Conservation (phyloP, 306 rosid species). For the Fagus sylvatica region DNA sequence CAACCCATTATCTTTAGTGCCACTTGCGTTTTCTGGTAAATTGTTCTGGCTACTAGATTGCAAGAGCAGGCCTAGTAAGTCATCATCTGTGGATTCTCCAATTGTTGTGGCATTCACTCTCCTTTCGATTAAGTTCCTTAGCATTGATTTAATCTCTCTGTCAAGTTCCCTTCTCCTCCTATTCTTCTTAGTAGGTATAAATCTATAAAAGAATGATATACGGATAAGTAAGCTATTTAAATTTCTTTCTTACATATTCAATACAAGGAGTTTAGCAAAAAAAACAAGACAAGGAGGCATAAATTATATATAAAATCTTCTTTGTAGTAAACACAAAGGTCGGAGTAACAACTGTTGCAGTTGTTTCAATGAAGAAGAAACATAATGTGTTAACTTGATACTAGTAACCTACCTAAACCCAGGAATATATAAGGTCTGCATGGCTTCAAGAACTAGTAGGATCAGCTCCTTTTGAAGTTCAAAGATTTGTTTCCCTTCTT, state of each 20-base stretch:
- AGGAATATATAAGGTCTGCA: slow-evolving; percentile 45
- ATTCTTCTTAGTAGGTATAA: slow-evolving; percentile 50
- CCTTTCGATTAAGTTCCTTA: slow-evolving; percentile 33
- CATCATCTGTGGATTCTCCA: slow-evolving; percentile 34
- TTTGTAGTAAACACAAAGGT: neutral
- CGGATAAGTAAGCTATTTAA: neutral
- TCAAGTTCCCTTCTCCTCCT: slow-evolving; percentile 41
- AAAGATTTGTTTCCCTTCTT: slow-evolving; percentile 47
- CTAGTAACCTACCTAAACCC: slow-evolving; percentile 43
- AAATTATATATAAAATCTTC: neutral
- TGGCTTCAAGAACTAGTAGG: slow-evolving; percentile 46
- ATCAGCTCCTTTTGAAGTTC: slow-evolving; percentile 48
- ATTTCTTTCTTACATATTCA: neutral
- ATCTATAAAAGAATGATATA: slow-evolving; percentile 22
- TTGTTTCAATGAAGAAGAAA: neutral
- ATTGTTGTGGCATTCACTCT: slow-evolving; percentile 29
- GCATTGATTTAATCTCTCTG: slow-evolving; percentile 38
- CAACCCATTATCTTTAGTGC: slow-evolving; percentile 23
- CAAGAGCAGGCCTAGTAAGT: slow-evolving; percentile 45
- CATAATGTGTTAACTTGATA: neutral
- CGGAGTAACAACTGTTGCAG: neutral
- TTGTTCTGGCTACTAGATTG: slow-evolving; percentile 31
- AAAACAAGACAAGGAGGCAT: neutral
- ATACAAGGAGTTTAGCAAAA: too few relatives aligned
- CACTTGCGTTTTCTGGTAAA: slow-evolving; percentile 7